Base-by-base conservation (phyloP, 1,139 yeast species). In the Pneumocystis carinii region DNA sequence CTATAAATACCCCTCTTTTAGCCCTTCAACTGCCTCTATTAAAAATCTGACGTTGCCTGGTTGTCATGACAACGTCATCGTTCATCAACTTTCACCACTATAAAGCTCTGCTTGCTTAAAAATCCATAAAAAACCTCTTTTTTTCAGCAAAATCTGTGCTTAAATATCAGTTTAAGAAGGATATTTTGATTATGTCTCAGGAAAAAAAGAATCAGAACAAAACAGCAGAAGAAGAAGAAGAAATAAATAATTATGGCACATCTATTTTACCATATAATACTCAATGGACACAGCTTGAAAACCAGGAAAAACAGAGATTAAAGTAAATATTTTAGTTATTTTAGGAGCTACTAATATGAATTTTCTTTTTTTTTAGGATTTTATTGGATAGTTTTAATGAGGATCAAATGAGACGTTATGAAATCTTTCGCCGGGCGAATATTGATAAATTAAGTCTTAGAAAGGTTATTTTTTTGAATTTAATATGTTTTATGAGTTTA, bases 381-480 rank as follows among this genome's bases (percentile, higher is more conserved):
- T 75, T 90, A 66, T 80, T 90, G 67, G 82, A 88, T 29, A 83
- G 84, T 68, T 83, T 92, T 71, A 85, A 86, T 65, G 82, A 82
- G n/a, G 87, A 84, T 55, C 97, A 92, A 71, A 85, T 88, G 85
- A 85, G 85, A 66, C 75, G 96, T 62, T 90, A 90, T 73, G 97
- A 90, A 71, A 88, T 87, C 14, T 90, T 85, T 72, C 80, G 96
- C 68, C 78, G 97, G 68, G 86, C 95, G 64, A 86, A 89, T 42
- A 76, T 92, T 62, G 89, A 87, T 70, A 84, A 86, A 67, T 81
- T 85, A 1, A 89, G 90, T 1, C 87, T 90, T 15, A 87, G 87
- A 72, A 87, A 86, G 35, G 61, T 59, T 7, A 36, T 4, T 29
- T 70, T 37, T 48, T 36, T 37, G 1, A 17, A 7, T 10, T 12